Base-by-base conservation (phyloP, 2,329 filamentous ascomycete species). In the Trichophyton simii region DNA sequence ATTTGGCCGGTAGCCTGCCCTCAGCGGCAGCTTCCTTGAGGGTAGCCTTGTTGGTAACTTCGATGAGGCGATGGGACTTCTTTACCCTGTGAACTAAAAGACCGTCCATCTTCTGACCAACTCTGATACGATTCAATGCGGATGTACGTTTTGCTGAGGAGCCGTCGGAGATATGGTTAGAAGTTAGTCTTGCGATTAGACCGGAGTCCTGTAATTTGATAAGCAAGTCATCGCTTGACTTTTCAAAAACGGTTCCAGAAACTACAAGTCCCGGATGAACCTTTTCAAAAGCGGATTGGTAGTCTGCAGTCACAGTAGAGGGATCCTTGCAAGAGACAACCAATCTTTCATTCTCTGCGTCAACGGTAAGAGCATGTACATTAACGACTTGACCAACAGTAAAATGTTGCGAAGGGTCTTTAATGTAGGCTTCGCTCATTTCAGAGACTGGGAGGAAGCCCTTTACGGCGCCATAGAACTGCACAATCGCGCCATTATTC, bases 381-480 rank as follows among this genome's bases (percentile, higher is more conserved):
- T 85, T 95, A 66, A 99, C 87, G 1, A 95, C 92, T 72, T 99
- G 94, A 0, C 94, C 95, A 50, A 85, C 76, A 41, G 87, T 85
- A 78, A 99, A 99, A 74, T 97, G 91, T 69, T 95, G 86, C 54
- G 83, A 84, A 3, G 94, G 91, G 69, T 96, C 88, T 66, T 87
- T 83, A 69, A 99, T 96, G 70, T 87, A 96, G 9, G 91, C 91
- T 72, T 99, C 94, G 72, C 94, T 97, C 94, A 99, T 99, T 75
- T 99, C 92, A 0, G 89, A 89, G 0, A 95, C 86, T 1, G 94
- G 94, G 60, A 99, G 80, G 77, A 95, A 99, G 7, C 88, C 95
- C 66, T 85, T 84, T 20, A 99, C 79, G 7, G 80, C 76, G 18
- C 90, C 90, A 69, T 95, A 99, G 75, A 97, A 99, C 71, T 95